These are phyloP conservation scores for Phytophthora megakarya DNA, from an alignment of 352 stramenopile genomes.

Conservation along the genomic window DNA sequence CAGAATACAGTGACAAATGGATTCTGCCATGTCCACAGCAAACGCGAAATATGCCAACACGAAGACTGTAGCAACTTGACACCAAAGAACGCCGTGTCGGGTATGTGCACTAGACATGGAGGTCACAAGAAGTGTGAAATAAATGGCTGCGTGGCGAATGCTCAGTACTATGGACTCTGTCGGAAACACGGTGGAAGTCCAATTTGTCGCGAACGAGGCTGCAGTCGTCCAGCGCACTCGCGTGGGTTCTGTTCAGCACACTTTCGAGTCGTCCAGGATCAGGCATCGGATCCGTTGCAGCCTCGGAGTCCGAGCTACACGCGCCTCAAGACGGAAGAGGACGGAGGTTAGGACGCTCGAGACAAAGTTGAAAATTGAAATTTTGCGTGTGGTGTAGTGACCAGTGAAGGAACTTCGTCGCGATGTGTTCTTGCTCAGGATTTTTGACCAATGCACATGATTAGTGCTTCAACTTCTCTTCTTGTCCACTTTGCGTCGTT, in stretches of 20 bases:
- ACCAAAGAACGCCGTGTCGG: neutral
- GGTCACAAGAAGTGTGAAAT: conserved; percentile 1
- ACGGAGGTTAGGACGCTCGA: neutral
- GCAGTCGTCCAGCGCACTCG: neutral
- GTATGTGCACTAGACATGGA: neutral
- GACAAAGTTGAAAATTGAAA: conserved; percentile 9
- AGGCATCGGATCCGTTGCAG: neutral
- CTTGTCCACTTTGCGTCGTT: conserved; percentile 6
- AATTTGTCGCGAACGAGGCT: conserved; percentile 7
- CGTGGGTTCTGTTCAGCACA: conserved; percentile 3
- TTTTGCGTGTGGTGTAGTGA: conserved; percentile 15
- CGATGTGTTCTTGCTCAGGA: conserved; percentile 27
- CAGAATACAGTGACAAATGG: neutral
- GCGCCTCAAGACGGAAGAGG: neutral
- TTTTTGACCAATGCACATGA: conserved; percentile 17
- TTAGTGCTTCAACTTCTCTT: conserved; percentile 19
- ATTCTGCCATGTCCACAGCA: conserved; percentile 10
- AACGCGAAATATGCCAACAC: conserved; percentile 1
- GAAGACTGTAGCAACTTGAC: conserved; percentile 11
- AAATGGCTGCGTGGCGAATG: neutral
- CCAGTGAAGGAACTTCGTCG: conserved; percentile 3
- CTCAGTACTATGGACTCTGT: conserved; percentile 3
- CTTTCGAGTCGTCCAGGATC: neutral
- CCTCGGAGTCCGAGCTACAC: neutral
- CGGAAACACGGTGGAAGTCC: conserved; percentile 3